Evolutionary conservation across 352 stramenopile species (phyloP), one percentile per base, ranked within the genome.

Genomic region (Aphanomyces cochlioides): DNA sequence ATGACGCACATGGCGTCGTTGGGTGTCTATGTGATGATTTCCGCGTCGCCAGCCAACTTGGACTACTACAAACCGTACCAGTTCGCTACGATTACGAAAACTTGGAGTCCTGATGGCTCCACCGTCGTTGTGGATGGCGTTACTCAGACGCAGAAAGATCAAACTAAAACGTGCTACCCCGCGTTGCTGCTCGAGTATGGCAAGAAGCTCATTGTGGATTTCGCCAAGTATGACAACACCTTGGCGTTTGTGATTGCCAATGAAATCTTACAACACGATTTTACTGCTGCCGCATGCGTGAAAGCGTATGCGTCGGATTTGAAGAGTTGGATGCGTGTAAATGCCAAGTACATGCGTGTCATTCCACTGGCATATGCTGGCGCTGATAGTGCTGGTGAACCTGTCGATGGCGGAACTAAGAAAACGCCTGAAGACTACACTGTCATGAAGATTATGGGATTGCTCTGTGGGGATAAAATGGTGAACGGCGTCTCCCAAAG

Each of bases 191-290:
- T 95, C 3, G 81, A 95, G 69, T 95, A 91, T 68, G 87, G 87
- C 75, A 95, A 95, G 73, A 88, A 87, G 58, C 92, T 95, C 67
- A 85, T 86, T 58, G 85, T 90, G 73, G 93, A 95, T 73, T 95
- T 95, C 73, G 85, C 85, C 0, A 81, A 90, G 76, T 93, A 95
- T 65, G 85, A 95, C 70, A 95, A 95, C 75, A 93, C 86, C 3
- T 73, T 95, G 37, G 79, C 80, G 10, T 82, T 95, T 21, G 82
- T 95, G 56, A 78, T 95, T 57, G 87, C 83, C 12, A 95, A 95
- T 75, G 87, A 95, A 77, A 93, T 95, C 74, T 89, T 95, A 82
- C 87, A 95, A 68, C 71, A 74, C 5, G 83, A 93, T 60, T 73
- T 93, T 53, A 93, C 77, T 5, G 77, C 87, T 4, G 87, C 63